Percentiles rank a stretch among this genome's conserved stretches.
phyloP scores from a whole-genome alignment of 2,329 filamentous ascomycete genomes.

The Aspergillus terreus region DNA sequence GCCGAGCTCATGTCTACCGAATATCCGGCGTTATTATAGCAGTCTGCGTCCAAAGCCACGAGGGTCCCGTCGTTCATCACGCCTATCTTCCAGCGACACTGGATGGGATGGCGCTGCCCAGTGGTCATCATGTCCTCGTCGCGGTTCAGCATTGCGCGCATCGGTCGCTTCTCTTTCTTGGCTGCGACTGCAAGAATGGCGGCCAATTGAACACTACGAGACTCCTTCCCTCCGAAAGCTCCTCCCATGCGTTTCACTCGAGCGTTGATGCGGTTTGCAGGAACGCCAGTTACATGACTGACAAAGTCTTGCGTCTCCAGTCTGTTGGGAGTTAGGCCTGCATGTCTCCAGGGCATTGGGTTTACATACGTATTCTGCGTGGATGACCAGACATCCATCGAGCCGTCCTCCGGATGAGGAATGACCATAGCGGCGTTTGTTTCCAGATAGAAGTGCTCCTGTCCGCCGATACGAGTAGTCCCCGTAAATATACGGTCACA shows the following conservation, averaged over 20 bases:
- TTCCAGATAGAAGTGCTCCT: constrained; percentile 91
- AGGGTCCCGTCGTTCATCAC: constrained; percentile 16
- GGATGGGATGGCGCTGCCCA: constrained; percentile 80
- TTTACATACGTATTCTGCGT: constrained; percentile 73
- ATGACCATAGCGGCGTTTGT: constrained; percentile 76
- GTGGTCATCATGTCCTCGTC: constrained; percentile 85
- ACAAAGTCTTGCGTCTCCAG: constrained; percentile 66
- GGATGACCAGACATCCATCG: constrained; percentile 81
- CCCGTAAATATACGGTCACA: constrained; percentile 23
- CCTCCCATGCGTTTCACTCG: constrained; percentile 80
- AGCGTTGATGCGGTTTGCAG: constrained; percentile 75
- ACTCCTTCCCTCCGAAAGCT: constrained; percentile 86
- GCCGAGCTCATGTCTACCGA: constrained; percentile 20
- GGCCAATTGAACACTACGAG: constrained; percentile 70
- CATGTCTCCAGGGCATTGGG: background rate
- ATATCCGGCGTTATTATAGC: constrained; percentile 21
- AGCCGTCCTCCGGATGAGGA: constrained; percentile 79
- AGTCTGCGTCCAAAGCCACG: constrained; percentile 11
- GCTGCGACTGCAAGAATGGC: constrained; percentile 74
- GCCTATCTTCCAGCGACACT: constrained; percentile 63
- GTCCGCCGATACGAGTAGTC: constrained; percentile 46
- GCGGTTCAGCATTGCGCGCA: constrained; percentile 81
- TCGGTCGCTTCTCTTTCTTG: constrained; percentile 70
- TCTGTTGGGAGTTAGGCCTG: constrained; percentile 23
- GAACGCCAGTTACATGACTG: constrained; percentile 69